Percentiles rank a stretch among this genome's conserved stretches.
Conservation (phyloP, 306 rosid species). For the Macrotyloma uniflorum region DNA sequence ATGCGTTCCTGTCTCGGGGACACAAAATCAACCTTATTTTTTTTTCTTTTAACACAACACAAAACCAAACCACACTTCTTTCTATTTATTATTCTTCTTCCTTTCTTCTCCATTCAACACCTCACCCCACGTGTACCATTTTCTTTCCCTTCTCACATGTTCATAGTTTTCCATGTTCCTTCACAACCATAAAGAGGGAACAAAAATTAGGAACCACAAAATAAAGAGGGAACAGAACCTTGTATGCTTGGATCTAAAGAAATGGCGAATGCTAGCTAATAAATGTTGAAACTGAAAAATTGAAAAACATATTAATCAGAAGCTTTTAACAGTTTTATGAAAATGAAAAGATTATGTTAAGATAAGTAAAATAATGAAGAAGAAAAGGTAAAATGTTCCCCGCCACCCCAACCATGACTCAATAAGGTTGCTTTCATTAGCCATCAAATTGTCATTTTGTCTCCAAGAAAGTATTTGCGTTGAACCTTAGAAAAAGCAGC, state of each 20-base stretch:
- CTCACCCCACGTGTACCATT: slow-evolving; percentile 52
- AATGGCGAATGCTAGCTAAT: slow-evolving; percentile 31
- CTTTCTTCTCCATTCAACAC: slow-evolving; percentile 19
- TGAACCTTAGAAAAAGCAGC: slow-evolving; percentile 25
- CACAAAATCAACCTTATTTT: slow-evolving; percentile 39
- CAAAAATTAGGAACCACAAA: background rate
- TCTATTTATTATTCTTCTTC: background rate
- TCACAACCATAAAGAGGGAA: slow-evolving; percentile 15
- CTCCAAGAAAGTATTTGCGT: slow-evolving; percentile 35
- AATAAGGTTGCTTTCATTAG: slow-evolving; percentile 48
- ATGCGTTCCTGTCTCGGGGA: slow-evolving; percentile 40
- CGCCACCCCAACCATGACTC: slow-evolving; percentile 58
- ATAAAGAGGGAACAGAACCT: background rate
- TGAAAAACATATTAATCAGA: background rate
- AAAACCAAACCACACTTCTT: slow-evolving; percentile 10
- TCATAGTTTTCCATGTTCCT: slow-evolving; percentile 10
- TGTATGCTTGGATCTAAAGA: slow-evolving; percentile 53
- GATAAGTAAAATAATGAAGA: background rate
- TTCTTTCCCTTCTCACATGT: slow-evolving; percentile 12
- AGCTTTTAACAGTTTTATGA: background rate
- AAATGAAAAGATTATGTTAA: background rate
- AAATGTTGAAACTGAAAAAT: slow-evolving; percentile 34
- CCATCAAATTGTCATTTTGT: slow-evolving; percentile 60
- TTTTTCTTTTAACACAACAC: background rate
- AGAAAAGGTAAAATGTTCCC: slow-evolving; percentile 58